A percentile compares a stretch with the other conserved stretches of the same genome.
These are phyloP conservation scores for Chaetomiaceae sp. DNA, from an alignment of 2,329 filamentous ascomycete species.

Conservation along the genomic window DNA sequence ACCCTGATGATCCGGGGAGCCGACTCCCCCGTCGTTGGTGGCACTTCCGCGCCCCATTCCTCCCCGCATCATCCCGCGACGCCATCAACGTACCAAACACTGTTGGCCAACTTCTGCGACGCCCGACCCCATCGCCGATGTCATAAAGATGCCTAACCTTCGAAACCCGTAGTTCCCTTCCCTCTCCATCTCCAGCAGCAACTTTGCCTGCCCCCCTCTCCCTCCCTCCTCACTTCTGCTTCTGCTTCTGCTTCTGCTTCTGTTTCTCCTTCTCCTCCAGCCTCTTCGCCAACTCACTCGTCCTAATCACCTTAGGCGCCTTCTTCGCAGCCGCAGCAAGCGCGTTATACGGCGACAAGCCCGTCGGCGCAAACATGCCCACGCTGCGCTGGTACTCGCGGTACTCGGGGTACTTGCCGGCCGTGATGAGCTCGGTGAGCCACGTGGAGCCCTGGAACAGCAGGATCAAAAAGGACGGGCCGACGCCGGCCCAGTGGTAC, in stretches of 20 bases:
- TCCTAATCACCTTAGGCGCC: constrained; percentile 45
- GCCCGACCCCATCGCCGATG: not conserved
- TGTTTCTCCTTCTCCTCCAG: constrained; percentile 33
- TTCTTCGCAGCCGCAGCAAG: constrained; percentile 31
- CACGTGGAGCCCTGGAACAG: constrained; percentile 88
- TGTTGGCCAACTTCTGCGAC: constrained; percentile 3
- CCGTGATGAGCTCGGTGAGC: constrained; percentile 78
- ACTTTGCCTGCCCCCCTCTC: too few species aligned
- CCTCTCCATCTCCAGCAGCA: not conserved
- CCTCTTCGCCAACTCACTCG: constrained; percentile 47
- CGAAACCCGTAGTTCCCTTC: not conserved
- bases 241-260: constrained; percentile 31
- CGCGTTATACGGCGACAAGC: constrained; percentile 41
- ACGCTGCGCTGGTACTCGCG: constrained; percentile 76
- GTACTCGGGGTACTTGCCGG: constrained; percentile 85
- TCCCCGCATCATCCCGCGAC: constrained; percentile 12
- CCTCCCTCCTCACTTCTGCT: constrained; percentile 19
- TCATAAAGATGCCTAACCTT: not conserved
- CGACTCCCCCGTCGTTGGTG: not conserved
- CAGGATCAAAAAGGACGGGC: constrained; percentile 64
- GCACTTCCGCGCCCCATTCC: not conserved
- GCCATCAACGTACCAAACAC: not conserved
- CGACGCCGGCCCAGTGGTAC: constrained; percentile 74
- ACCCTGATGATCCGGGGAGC: not conserved
- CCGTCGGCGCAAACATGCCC: constrained; percentile 72